A percentile compares a stretch with the other conserved stretches of the same genome.
Evolutionary conservation across 352 stramenopile genomes (phyloP).

Genomic region (Pythium coloratum): DNA sequence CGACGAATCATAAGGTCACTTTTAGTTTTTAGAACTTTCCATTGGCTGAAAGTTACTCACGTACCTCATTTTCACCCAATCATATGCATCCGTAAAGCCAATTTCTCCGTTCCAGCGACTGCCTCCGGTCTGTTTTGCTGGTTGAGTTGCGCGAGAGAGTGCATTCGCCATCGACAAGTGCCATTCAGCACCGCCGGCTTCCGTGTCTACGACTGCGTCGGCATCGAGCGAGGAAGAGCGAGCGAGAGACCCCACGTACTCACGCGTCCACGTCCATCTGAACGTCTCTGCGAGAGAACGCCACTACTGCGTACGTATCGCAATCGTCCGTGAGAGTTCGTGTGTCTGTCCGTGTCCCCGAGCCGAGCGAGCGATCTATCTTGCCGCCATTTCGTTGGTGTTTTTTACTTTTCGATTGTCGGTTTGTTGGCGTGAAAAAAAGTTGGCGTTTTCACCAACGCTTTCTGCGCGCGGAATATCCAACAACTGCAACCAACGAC

Average conservation of each 20-base stretch:
- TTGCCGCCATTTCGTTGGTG: neutral
- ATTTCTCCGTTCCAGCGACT: conserved; percentile 31
- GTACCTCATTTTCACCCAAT: conserved; percentile 21
- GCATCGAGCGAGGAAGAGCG: neutral
- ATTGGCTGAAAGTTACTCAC: conserved; percentile 7
- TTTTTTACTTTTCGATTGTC: neutral
- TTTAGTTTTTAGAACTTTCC: neutral
- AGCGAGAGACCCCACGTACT: neutral
- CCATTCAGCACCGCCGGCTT: conserved; percentile 2
- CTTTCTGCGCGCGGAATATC: neutral
- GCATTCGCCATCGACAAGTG: neutral
- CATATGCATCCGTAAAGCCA: neutral
- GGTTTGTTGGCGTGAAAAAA: conserved; percentile 4
- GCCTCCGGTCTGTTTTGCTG: conserved; percentile 9
- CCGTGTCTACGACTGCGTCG: neutral
- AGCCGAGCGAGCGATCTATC: too few relatives aligned
- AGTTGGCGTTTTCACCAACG: neutral
- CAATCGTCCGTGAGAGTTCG: neutral
- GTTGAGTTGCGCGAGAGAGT: conserved; percentile 25
- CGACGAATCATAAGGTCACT: neutral
- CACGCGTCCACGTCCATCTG: neutral
- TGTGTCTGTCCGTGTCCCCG: neutral
- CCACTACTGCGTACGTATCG: neutral
- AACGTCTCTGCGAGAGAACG: neutral
- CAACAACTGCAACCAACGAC: neutral